Evolutionary conservation across 2,329 filamentous ascomycete genomes (phyloP), one percentile per base, ranked within the genome.

Genomic region (Lasiodiplodia hormozganensis): DNA sequence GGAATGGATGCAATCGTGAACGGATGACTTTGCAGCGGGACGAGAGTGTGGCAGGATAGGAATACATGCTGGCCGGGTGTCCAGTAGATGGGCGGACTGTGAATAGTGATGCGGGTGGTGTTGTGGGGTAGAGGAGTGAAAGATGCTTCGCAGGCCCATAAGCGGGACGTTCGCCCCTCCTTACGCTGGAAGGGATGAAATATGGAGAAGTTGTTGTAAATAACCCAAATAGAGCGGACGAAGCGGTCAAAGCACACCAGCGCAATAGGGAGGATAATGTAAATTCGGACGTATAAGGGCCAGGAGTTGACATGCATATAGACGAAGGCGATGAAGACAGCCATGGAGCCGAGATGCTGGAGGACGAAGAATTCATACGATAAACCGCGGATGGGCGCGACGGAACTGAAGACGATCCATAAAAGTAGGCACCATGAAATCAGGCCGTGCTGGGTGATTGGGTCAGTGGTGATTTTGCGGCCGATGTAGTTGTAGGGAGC

Each of bases 331-430:
- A 92, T 79, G 73, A 92, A 86, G 28, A 89, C 74, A 36, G 86
- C 82, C 68, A 88, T 88, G 3, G 88, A 86, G 18, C 87, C 76
- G 31, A 92, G 80, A 75, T 93, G 90, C 76, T 93, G 90, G 3
- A 88, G 72, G 18, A 92, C 85, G 74, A 92, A 93, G 0, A 91
- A 69, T 79, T 93, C 90, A 75, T 92, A 92, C 7, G 85, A 84
- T 80, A 89, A 82, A n/a, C 87, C 84, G 5, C 90, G 85, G 40
- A 92, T 80, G 0, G 90, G 90, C 7, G 87, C 84, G 67, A 91
- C 82, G 2, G 88, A 89, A 7, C 86, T 87, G 38, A 91, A 75
- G 23, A 87, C 84, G 47, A 89, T 89, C 89, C 90, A 92, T 0
- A 89, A 79, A 38, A 92, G 78, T 16, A 91, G 77, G 1, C 78